These are phyloP conservation scores for Stygiomarasmius scandens DNA, from an alignment of 1,284 basidiomycete species.

Conservation along the genomic window DNA sequence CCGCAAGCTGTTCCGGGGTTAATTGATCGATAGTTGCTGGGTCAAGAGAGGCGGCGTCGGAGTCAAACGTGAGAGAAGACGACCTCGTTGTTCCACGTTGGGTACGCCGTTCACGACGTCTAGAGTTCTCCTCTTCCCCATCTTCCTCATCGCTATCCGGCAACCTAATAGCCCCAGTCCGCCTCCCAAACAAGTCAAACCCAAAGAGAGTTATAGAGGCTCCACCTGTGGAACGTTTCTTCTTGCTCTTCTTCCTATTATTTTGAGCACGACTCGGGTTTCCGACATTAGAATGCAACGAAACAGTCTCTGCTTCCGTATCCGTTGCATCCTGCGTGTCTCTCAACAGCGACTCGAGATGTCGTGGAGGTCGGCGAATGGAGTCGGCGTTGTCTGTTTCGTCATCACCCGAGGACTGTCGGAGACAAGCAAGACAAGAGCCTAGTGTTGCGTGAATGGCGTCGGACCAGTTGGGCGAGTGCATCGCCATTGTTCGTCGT, in stretches of 20 bases:
- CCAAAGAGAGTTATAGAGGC: slow-evolving; percentile 59
- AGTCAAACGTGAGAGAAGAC: slow-evolving; percentile 58
- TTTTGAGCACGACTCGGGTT: too few species aligned
- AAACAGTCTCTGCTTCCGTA: slow-evolving; percentile 61
- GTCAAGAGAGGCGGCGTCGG: slow-evolving; percentile 67
- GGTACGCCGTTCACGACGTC: slow-evolving; percentile 1
- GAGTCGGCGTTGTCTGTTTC: slow-evolving; percentile 23
- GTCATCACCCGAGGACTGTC: slow-evolving; percentile 17
- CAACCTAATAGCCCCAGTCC: slow-evolving; percentile 51
- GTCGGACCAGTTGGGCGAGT: not conserved
- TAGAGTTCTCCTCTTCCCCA: slow-evolving; percentile 14
- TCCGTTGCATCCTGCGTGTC: slow-evolving; percentile 46
- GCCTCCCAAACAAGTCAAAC: slow-evolving; percentile 62
- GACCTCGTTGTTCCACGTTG: slow-evolving; percentile 16
- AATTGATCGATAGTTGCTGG: slow-evolving; percentile 46
- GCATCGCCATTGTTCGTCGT: not conserved
- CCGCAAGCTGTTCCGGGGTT: not conserved
- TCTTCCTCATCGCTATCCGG: slow-evolving; percentile 52
- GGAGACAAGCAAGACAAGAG: not conserved
- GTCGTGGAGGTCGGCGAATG: slow-evolving; percentile 31
- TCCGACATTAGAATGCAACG: slow-evolving; percentile 67
- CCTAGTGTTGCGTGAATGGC: not conserved
- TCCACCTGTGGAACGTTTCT: slow-evolving; percentile 16
- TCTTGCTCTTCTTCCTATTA: slow-evolving; percentile 26
- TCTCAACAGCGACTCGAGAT: slow-evolving; percentile 57